Evolutionary conservation across 2,329 filamentous ascomycete species (phyloP), one percentile per base, ranked within the genome.

Genomic region (Aureobasidium sp.): DNA sequence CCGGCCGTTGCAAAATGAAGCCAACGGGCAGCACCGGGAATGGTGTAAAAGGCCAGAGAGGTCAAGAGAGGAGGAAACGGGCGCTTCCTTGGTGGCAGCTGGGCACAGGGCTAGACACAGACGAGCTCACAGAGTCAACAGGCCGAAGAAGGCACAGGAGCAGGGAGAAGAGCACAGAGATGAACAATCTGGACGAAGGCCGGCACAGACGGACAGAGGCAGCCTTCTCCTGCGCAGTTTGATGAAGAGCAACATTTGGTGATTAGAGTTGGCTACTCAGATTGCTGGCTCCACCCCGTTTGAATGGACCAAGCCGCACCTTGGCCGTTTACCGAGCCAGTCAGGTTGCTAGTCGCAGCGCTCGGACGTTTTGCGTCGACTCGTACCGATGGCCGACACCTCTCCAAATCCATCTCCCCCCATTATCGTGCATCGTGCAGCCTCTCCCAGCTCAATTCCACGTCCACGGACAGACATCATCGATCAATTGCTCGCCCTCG

Each of bases 1-100:
- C 45, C 45, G 34, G 45, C 57, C 57, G 57, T 60, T 60, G 57
- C 57, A 49, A 60, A 51, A 49, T 60, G 57, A 60, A 60, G 57
- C 31, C 57, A 60, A 60, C 57, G 57, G 56, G 44, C 57, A 60
- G 34, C 57, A 34, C 22, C 42, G 34, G 44, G n/a, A 31, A 39
- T 41, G 31, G 53, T 47, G 42, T 7, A 39, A 31, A 48, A 27
- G 41, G 11, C 31, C 15, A 51, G 34, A 60, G 45, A 51, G 31
- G 31, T 59, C 22, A 37, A 59, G 41, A 39, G 42, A 48, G 39
- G 27, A 8, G 29, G 29, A 59, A 59, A 47, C 37, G 37, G 55
- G 29, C 20, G 22, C 17, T n/a, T 27, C 44, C 48, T 42, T 31
- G 5, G 11, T 14, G n/a, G 29, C 1, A 15, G 39, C 22, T 27